Conservation (phyloP, 441 rosid species). For the Biscutella auriculata region DNA sequence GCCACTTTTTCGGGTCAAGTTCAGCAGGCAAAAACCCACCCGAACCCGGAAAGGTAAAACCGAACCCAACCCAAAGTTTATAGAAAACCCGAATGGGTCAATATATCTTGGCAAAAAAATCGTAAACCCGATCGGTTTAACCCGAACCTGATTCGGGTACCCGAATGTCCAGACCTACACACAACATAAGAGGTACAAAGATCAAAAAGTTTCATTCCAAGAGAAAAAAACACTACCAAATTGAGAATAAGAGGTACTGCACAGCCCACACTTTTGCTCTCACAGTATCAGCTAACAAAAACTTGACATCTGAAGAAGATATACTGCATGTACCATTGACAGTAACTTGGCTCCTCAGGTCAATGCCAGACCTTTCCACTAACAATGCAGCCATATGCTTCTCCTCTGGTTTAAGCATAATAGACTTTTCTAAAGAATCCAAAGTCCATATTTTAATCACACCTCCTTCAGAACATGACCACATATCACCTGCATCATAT, state of each 20-base stretch:
- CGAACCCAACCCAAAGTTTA: no score
- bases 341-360: constrained; percentile 89
- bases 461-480: constrained; percentile 91
- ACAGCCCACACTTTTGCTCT: constrained; percentile 86
- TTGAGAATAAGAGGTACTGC: constrained; percentile 58
- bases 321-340: constrained; percentile 71
- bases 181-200: no score
- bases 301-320: constrained; percentile 80
- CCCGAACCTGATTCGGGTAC: no score
- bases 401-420: constrained; percentile 75
- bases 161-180: no score
- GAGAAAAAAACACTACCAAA: constrained; percentile 44
- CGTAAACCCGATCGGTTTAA: no score
- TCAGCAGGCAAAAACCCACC: no score
- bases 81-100: no score
- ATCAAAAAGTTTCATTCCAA: no score
- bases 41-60: no score
- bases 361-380: constrained; percentile 85
- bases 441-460: constrained; percentile 78
- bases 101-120: no score
- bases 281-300: constrained; percentile 54
- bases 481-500: constrained; percentile 61
- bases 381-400: constrained; percentile 93
- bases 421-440: constrained; percentile 85
- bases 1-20: no score